A percentile compares a stretch with the other conserved stretches of the same genome.
Evolutionary conservation across 139 green algal genomes (phyloP).

Genomic region (Ettlia oleoabundans): DNA sequence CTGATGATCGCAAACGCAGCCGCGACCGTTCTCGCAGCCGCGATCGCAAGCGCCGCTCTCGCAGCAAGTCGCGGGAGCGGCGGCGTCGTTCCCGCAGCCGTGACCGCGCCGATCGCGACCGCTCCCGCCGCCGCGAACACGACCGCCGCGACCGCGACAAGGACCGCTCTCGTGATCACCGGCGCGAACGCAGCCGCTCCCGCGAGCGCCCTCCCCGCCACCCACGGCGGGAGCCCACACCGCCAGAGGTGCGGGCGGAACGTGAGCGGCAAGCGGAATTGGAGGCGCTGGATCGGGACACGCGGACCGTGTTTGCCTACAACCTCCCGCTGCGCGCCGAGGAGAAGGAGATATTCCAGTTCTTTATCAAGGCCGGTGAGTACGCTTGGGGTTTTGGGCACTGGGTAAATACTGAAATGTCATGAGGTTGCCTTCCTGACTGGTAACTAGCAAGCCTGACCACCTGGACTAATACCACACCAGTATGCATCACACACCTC

Average conservation of each 20-base stretch:
- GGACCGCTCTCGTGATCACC: too few species aligned
- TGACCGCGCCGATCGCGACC: not conserved
- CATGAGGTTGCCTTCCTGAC: too few species aligned
- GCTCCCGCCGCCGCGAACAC: not conserved
- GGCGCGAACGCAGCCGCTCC: too few species aligned
- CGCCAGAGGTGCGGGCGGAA: constrained; percentile 57
- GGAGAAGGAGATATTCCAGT: constrained; percentile 90
- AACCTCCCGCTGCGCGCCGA: constrained; percentile 85
- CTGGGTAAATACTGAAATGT: too few species aligned
- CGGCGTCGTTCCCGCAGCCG: not conserved
- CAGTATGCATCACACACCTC: too few species aligned
- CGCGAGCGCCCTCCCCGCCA: not conserved
- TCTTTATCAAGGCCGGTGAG: constrained; percentile 67
- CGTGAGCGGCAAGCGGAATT: constrained; percentile 74
- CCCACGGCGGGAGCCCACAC: constrained; percentile 33
- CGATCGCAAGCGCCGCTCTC: not conserved
- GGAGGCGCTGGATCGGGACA: constrained; percentile 81
- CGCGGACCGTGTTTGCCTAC: constrained; percentile 89
- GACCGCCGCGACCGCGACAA: not conserved
- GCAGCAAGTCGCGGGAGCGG: constrained; percentile 16
- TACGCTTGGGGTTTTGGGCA: not conserved
- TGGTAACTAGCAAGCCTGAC: too few species aligned
- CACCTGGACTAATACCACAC: too few species aligned
- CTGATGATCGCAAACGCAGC: not conserved
- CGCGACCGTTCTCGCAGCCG: constrained; percentile 19